phyloP scores from a whole-genome alignment of 108 stramenopile genomes.

The Mediolabrus comicus region DNA sequence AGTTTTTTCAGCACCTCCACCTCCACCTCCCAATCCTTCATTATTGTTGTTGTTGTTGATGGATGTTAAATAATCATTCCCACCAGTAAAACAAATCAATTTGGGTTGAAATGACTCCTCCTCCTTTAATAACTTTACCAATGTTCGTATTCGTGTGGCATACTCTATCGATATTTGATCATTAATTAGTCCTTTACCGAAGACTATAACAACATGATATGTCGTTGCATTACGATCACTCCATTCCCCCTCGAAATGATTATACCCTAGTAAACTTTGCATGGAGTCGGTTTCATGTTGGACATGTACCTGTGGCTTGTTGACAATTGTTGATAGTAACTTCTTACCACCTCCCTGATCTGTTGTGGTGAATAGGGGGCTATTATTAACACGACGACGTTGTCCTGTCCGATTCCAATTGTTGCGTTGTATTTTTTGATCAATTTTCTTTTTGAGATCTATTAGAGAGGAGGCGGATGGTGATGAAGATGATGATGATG shows the following conservation, averaged over 20 bases:
- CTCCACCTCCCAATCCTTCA: neutral
- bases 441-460: constrained; percentile 27
- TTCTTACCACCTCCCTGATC: no score
- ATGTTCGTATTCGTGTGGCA: constrained; percentile 56
- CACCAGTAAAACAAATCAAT: constrained; percentile 69
- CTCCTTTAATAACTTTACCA: constrained; percentile 58
- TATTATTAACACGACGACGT: constrained; percentile 1
- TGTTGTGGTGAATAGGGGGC: neutral
- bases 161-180: constrained; percentile 78
- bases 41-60: no score
- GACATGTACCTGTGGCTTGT: neutral
- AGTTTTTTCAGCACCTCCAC: neutral
- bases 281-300: constrained; percentile 38
- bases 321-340: neutral
- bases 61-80: no score
- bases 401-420: constrained; percentile 23
- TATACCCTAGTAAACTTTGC: constrained; percentile 31
- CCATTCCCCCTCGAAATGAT: constrained; percentile 36
- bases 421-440: constrained; percentile 23
- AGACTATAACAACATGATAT: constrained; percentile 61
- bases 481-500: no score
- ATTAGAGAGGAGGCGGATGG: no score
- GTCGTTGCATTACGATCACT: constrained; percentile 30
- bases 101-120: constrained; percentile 50
- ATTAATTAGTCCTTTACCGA: constrained; percentile 60